A percentile compares a stretch with the other conserved stretches of the same genome.
Evolutionary conservation across 192 early-diverging fungal genomes (phyloP).

Genomic region (Chytriomyces sp.): DNA sequence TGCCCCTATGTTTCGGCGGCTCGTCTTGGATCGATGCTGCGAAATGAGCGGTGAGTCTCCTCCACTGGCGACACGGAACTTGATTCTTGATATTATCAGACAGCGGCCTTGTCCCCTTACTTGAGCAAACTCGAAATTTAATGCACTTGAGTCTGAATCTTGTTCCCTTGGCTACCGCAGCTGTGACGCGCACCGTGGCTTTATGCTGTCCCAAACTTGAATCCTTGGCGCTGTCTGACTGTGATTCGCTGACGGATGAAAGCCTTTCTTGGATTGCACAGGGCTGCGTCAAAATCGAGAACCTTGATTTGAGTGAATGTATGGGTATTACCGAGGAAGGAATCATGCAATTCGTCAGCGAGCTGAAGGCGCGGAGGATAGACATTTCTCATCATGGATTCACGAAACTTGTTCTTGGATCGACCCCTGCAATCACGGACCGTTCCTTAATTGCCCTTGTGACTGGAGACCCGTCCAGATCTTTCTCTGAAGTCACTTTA

Average conservation of each 20-base stretch:
- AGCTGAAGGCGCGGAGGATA: neutral
- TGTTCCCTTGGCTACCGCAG: conserved; percentile 5
- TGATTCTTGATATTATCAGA: neutral
- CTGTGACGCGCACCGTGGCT: neutral
- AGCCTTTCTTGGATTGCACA: neutral
- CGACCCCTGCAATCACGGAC: conserved; percentile 8
- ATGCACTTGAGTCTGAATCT: conserved; percentile 6
- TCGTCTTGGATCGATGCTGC: conserved; percentile 24
- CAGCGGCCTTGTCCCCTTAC: conserved; percentile 11
- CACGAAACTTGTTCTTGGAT: neutral
- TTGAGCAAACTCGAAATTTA: neutral
- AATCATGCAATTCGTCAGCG: conserved; percentile 3
- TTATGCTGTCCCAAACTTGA: conserved; percentile 9
- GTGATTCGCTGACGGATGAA: conserved; percentile 12
- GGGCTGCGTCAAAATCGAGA: neutral
- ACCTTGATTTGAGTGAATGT: conserved; percentile 20
- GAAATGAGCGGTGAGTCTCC: conserved; percentile 18
- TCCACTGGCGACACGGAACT: too few species aligned
- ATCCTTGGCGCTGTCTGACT: conserved; percentile 7
- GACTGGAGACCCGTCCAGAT: neutral
- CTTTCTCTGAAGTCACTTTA: neutral
- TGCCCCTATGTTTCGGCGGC: neutral
- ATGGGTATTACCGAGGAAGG: conserved; percentile 8
- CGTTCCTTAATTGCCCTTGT: neutral
- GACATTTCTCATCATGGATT: neutral